phyloP scores from a whole-genome alignment of 2,329 filamentous ascomycete species.

The Chaetothyriales sp. region DNA sequence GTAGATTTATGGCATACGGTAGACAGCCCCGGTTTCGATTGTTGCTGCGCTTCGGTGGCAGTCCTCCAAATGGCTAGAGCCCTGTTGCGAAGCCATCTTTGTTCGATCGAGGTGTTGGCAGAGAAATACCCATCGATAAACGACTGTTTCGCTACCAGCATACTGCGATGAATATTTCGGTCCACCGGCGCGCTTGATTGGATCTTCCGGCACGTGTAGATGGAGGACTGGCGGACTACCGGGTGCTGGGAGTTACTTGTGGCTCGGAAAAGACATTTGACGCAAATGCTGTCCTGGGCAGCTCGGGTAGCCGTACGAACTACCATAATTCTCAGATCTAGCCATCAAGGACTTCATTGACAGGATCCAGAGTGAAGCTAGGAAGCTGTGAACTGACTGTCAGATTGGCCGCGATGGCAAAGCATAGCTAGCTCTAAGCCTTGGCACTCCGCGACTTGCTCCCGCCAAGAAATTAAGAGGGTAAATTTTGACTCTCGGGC shows the following conservation, averaged over 20 bases:
- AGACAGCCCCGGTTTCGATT: neutral
- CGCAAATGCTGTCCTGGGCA: neutral
- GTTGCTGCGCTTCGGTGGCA: constrained; percentile 2
- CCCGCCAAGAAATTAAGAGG: no score
- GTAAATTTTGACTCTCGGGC: no score
- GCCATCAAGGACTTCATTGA: neutral
- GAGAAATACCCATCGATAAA: constrained; percentile 19
- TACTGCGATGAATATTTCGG: neutral
- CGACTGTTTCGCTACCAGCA: constrained; percentile 4
- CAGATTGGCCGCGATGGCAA: no score
- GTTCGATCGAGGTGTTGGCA: constrained; percentile 17
- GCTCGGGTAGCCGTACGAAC: neutral
- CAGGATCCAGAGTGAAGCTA: neutral
- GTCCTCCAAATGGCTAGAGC: constrained; percentile 15
- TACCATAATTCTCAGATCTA: neutral
- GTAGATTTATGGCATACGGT: neutral
- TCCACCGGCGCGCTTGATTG: neutral
- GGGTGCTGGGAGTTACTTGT: neutral
- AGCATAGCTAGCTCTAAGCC: no score
- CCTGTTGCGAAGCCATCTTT: constrained; percentile 17
- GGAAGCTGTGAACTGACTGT: no score
- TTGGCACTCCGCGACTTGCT: no score
- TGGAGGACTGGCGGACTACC: neutral
- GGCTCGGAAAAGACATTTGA: neutral
- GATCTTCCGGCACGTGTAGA: neutral